phyloP scores from a whole-genome alignment of 2,329 filamentous ascomycete species.

The Rutstroemia sp. region DNA sequence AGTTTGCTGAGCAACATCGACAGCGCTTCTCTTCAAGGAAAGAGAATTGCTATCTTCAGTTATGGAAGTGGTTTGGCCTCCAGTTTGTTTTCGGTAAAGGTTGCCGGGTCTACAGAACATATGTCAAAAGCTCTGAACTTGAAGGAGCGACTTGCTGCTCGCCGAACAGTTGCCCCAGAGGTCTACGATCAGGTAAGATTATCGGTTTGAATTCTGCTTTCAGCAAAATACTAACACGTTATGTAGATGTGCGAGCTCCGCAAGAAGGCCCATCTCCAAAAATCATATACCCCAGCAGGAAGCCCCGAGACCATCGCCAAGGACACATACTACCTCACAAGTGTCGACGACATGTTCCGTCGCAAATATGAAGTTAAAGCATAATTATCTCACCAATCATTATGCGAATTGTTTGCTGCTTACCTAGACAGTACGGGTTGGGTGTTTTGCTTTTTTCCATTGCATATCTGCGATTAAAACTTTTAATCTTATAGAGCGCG shows the following conservation, averaged over 20 bases:
- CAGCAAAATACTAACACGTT: constrained; percentile 19
- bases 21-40: constrained; percentile 49
- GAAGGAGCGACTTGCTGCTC: constrained; percentile 56
- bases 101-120: constrained; percentile 61
- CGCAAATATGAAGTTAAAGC: constrained; percentile 70
- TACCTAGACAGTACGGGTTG: background rate
- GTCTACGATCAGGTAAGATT: constrained; percentile 66
- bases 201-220: background rate
- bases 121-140: constrained; percentile 65
- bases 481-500: background rate
- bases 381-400: constrained; percentile 30
- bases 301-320: constrained; percentile 56
- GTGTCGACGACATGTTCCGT: constrained; percentile 82
- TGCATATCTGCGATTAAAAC: background rate
- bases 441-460: background rate
- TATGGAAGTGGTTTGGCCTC: constrained; percentile 67
- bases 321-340: constrained; percentile 71
- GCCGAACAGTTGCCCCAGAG: constrained; percentile 60
- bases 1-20: constrained; percentile 45
- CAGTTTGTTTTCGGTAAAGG: constrained; percentile 64
- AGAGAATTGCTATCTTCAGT: constrained; percentile 51
- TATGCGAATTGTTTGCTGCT: background rate
- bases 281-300: constrained; percentile 66
- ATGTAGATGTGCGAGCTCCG: constrained; percentile 68
- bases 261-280: constrained; percentile 77